Conservation (phyloP, 2,329 filamentous ascomycete species). For the Fusarium anthophilum region DNA sequence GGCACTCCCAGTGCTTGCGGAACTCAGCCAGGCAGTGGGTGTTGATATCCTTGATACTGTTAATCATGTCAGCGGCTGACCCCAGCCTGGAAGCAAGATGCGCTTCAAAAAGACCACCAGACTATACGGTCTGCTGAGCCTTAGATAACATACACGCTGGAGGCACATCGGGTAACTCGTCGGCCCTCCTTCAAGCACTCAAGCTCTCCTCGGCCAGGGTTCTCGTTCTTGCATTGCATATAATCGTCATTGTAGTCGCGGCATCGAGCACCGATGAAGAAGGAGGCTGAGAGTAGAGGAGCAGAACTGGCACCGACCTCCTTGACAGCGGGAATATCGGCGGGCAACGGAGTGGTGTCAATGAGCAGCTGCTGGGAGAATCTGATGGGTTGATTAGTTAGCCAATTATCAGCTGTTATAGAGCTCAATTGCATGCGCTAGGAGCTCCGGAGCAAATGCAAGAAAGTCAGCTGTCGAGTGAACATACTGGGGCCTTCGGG, state of each 20-base stretch:
- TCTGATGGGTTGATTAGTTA: slow-evolving; percentile 61
- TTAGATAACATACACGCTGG: slow-evolving; percentile 81
- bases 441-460: not conserved
- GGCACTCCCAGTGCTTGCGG: slow-evolving; percentile 91
- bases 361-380: slow-evolving; percentile 95
- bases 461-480: not conserved
- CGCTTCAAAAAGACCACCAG: not conserved
- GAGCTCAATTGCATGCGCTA: slow-evolving; percentile 36
- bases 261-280: slow-evolving; percentile 97
- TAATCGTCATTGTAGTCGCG: slow-evolving; percentile 97
- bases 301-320: slow-evolving; percentile 95
- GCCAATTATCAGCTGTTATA: slow-evolving; percentile 30
- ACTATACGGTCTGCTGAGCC: not conserved
- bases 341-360: slow-evolving; percentile 95
- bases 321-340: slow-evolving; percentile 89
- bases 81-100: not conserved
- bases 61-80: slow-evolving; percentile 28
- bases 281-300: slow-evolving; percentile 88
- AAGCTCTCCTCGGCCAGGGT: slow-evolving; percentile 88
- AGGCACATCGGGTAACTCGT: slow-evolving; percentile 94
- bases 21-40: slow-evolving; percentile 92
- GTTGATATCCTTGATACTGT: slow-evolving; percentile 92
- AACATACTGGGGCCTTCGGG: slow-evolving; percentile 55
- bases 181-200: slow-evolving; percentile 97
- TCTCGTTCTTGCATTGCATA: slow-evolving; percentile 99